A percentile compares a stretch with the other conserved stretches of the same genome.
phyloP scores from a whole-genome alignment of 1,284 basidiomycete species.

The Ceratobasidium sp. region DNA sequence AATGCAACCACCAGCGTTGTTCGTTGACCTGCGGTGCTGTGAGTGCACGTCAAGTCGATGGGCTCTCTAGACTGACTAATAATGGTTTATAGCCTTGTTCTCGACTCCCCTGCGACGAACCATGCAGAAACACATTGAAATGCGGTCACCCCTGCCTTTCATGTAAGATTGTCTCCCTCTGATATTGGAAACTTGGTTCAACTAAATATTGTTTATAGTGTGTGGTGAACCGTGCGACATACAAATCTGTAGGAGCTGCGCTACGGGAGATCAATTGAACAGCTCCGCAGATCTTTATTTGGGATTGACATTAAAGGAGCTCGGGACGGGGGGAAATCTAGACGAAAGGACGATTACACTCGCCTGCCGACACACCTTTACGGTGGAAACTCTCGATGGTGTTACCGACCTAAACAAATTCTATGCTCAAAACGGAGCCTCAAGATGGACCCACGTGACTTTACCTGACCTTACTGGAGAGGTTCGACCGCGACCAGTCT shows the following conservation, averaged over 20 bases:
- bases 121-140: constrained; percentile 1
- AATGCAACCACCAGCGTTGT: constrained; percentile 69
- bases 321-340: constrained; percentile 56
- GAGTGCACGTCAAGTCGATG: constrained; percentile 52
- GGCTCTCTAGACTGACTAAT: neutral
- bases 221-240: constrained; percentile 74
- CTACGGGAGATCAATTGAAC: constrained; percentile 58
- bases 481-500: constrained; percentile 60
- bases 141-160: constrained; percentile 43
- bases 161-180: neutral
- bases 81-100: constrained; percentile 13
- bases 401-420: constrained; percentile 67
- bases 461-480: neutral
- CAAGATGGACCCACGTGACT: constrained; percentile 3
- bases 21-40: constrained; percentile 77
- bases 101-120: constrained; percentile 36
- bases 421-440: constrained; percentile 58
- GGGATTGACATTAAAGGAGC: constrained; percentile 65
- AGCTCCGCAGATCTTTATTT: constrained; percentile 72
- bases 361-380: constrained; percentile 75
- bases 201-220: constrained; percentile 58
- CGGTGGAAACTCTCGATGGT: constrained; percentile 78
- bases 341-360: constrained; percentile 69
- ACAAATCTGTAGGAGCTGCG: constrained; percentile 72
- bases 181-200: neutral